Conservation (phyloP, 768 basidiomycete genomes). For the Phanerochaete sordida region DNA sequence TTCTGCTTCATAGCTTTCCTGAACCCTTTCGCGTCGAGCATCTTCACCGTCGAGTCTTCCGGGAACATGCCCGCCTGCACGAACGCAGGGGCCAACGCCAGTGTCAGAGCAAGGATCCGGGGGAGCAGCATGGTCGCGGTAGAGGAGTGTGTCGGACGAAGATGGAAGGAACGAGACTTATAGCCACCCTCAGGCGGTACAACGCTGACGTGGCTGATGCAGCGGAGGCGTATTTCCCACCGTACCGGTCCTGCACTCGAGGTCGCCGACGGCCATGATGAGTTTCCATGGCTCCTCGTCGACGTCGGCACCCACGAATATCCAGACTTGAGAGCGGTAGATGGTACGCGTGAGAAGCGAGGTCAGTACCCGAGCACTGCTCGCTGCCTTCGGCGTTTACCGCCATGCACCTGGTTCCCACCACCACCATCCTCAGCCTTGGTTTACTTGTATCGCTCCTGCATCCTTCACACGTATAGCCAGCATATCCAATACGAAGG, state of each 20-base stretch:
- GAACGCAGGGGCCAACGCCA: constrained; percentile 42
- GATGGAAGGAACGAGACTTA: constrained; percentile 14
- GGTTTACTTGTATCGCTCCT: neutral
- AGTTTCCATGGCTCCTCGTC: neutral
- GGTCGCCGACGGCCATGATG: constrained; percentile 11
- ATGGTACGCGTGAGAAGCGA: neutral
- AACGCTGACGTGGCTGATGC: constrained; percentile 25
- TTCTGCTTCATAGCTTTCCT: constrained; percentile 70
- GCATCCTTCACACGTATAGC: neutral
- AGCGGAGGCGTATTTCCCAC: constrained; percentile 17
- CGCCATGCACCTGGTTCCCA: neutral
- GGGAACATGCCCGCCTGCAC: constrained; percentile 49
- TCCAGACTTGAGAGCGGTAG: constrained; percentile 5
- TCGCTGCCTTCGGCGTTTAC: neutral
- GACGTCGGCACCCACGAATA: constrained; percentile 10
- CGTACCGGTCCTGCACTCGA: constrained; percentile 16
- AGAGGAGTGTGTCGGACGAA: constrained; percentile 1
- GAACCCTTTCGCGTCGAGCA: constrained; percentile 68
- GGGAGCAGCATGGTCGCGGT: constrained; percentile 25
- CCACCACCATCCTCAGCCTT: neutral
- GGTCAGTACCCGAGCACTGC: neutral
- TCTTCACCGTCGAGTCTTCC: constrained; percentile 53
- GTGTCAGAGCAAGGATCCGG: constrained; percentile 31
- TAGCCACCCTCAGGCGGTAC: constrained; percentile 8
- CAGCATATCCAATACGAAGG: neutral